These are phyloP conservation scores for Pleomassaria siparia DNA, from an alignment of 2,329 filamentous ascomycete species.

Conservation along the genomic window DNA sequence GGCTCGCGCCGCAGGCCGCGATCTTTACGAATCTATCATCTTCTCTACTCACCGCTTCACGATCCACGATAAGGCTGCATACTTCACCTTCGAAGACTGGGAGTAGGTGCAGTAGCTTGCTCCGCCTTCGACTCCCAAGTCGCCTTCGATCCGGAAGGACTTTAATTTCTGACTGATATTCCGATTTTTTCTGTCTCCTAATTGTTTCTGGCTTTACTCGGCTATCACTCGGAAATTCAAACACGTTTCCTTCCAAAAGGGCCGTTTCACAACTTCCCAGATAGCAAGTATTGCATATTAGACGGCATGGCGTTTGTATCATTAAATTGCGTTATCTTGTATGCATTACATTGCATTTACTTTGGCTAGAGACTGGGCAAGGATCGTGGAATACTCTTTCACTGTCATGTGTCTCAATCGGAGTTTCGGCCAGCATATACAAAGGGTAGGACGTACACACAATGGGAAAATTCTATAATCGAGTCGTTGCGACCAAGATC, in stretches of 20 bases:
- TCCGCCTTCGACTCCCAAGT: not conserved
- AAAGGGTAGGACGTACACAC: no score
- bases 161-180: no score
- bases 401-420: no score
- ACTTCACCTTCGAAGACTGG: constrained; percentile 54
- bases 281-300: not conserved
- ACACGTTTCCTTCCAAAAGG: not conserved
- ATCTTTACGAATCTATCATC: constrained; percentile 48
- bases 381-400: no score
- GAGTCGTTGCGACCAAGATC: no score
- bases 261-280: not conserved
- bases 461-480: no score
- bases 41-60: constrained; percentile 54
- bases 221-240: not conserved
- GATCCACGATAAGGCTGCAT: constrained; percentile 64
- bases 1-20: constrained; percentile 52
- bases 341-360: not conserved
- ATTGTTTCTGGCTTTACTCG: not conserved
- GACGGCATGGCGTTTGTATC: not conserved
- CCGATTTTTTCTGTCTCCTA: no score
- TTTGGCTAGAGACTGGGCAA: no score
- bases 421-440: no score
- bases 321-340: no score
- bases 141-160: not conserved
- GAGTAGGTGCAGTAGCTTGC: constrained; percentile 4